Evolutionary conservation across 108 stramenopile genomes (phyloP).

Genomic region (Seminavis robusta): DNA sequence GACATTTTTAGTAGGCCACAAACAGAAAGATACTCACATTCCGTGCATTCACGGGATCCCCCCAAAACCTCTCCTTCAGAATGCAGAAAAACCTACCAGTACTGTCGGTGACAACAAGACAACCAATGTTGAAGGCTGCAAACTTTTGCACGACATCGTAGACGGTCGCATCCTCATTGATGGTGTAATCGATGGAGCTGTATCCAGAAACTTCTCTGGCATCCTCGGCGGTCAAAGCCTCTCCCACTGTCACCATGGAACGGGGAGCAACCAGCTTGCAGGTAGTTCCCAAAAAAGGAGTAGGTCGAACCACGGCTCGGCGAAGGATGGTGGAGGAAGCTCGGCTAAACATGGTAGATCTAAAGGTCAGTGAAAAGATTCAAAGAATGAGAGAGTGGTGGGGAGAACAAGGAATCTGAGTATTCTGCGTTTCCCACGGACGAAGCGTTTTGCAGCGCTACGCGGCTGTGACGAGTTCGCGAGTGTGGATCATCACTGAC

Average conservation of each 20-base stretch:
- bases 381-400: too few species aligned
- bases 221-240: conserved; percentile 66
- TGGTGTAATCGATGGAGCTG: conserved; percentile 82
- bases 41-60: neutral
- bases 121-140: conserved; percentile 90
- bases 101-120: conserved; percentile 72
- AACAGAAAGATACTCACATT: neutral
- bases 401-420: too few species aligned
- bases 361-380: too few species aligned
- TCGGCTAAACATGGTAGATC: too few species aligned
- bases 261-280: too few species aligned
- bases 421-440: too few species aligned
- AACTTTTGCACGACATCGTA: conserved; percentile 91
- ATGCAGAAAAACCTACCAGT: conserved; percentile 41
- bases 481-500: too few species aligned
- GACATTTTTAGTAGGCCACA: neutral
- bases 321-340: too few species aligned
- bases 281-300: neutral
- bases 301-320: neutral
- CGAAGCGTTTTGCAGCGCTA: too few species aligned
- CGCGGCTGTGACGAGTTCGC: too few species aligned
- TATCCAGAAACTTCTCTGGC: conserved; percentile 83
- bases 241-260: conserved; percentile 41
- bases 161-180: conserved; percentile 77
- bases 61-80: neutral